phyloP scores from a whole-genome alignment of 768 basidiomycete species.

The Saitozyma podzolica region DNA sequence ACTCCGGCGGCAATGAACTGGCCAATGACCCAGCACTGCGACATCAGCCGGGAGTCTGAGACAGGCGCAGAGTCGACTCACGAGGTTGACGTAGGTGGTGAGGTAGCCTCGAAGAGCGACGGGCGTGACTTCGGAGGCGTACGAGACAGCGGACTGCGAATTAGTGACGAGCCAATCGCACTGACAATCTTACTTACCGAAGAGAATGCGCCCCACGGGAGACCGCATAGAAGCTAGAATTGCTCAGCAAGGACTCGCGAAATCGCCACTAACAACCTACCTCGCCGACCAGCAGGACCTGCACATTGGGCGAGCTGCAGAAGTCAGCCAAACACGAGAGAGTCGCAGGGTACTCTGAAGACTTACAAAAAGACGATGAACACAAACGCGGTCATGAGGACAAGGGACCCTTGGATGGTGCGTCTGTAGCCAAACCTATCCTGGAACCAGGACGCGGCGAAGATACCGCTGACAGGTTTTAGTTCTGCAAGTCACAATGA shows the following conservation, averaged over 20 bases:
- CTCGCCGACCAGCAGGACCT: constrained; percentile 9
- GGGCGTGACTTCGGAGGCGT: constrained; percentile 30
- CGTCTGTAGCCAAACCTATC: constrained; percentile 22
- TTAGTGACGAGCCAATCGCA: background rate
- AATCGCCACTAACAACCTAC: background rate
- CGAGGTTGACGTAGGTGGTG: constrained; percentile 21
- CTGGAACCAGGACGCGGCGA: constrained; percentile 8
- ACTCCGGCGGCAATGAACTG: constrained; percentile 36
- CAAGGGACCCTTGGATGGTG: constrained; percentile 18
- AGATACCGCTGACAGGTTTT: background rate
- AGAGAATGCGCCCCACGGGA: constrained; percentile 37
- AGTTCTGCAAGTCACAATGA: background rate
- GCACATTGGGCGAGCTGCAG: constrained; percentile 12
- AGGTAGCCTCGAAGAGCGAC: constrained; percentile 30
- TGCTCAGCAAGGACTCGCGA: too few relatives aligned
- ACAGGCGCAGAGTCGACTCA: background rate
- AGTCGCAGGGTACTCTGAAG: too few relatives aligned
- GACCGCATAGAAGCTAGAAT: constrained; percentile 17
- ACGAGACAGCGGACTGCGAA: constrained; percentile 37
- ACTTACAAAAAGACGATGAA: constrained; percentile 21
- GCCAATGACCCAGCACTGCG: constrained; percentile 36
- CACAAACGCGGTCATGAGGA: constrained; percentile 19
- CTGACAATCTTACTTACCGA: background rate
- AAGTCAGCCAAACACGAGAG: constrained; percentile 3
- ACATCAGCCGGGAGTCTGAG: constrained; percentile 1